Base-by-base conservation (phyloP, 805 yeast genomes). In the Hanseniaspora vineae region DNA sequence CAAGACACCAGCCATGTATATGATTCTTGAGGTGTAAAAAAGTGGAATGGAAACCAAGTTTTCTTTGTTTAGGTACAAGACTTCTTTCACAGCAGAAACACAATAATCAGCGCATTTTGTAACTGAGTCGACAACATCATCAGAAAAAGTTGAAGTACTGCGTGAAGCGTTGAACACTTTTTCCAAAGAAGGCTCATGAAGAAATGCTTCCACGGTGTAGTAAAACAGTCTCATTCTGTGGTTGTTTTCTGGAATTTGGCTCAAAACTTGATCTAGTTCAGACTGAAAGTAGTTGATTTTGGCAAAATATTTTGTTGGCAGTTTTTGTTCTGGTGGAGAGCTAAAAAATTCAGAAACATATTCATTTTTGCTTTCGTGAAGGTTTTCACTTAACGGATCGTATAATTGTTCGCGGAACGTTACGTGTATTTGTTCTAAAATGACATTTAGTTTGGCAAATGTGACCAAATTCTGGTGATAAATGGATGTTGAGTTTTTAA, bases 141-240 rank as follows among this genome's bases (percentile, higher is more conserved):
- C 44, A 3, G 66, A 61, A 17, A 61, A 49, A 3, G 54, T 53
- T 13, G 56, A 55, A 23, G 62, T 17, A 18, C 19, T 51, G 33
- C 53, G 59, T 19, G 54, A 45, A 17, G 44, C 49, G 10, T 53
- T 56, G 17, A 56, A 52, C 35, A 59, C 54, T 20, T 55, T 55
- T 13, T 58, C 60, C 46, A 66, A 58, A 39, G 65, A 61, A 48
- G 83, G 84, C 57, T 81, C 85, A 55, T 78, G 76, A 14, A 81
- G 61, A 57, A 77, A 80, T 0, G 85, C 85, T 56, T 80, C 81
- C 20, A 80, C 80, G 1, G 84, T 75, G 55, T 73, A 76, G 55
- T 68, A 75, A 59, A 72, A 79, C 2, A 81, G 69, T 59, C 73
- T 59, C 39, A 70, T 57, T 37, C 69, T 66, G 49, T 68, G 69